These are phyloP conservation scores for Deuterostichococcus epilithicus DNA, from an alignment of 139 green algal species.

Conservation along the genomic window DNA sequence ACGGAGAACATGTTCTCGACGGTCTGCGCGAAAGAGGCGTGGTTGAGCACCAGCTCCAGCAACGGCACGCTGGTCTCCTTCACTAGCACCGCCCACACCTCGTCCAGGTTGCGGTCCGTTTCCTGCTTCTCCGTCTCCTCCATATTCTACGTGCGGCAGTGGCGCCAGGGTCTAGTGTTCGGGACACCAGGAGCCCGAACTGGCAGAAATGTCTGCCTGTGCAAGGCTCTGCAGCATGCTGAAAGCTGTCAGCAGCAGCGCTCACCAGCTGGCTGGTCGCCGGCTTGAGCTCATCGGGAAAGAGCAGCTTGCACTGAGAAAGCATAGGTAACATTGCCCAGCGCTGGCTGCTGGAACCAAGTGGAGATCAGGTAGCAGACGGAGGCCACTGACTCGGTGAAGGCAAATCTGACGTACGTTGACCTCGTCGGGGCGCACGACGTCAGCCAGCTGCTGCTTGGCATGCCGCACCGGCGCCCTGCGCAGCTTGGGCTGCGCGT, in stretches of 20 bases:
- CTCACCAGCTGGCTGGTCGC: conserved; percentile 16
- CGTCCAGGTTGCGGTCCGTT: conserved; percentile 73
- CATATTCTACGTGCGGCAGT: not conserved
- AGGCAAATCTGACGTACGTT: not conserved
- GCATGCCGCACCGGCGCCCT: conserved; percentile 10
- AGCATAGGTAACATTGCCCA: no score
- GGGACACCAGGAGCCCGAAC: not conserved
- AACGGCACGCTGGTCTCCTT: conserved; percentile 4
- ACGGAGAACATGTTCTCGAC: conserved; percentile 86
- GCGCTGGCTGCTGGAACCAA: no score
- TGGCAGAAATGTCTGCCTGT: conserved; percentile 17
- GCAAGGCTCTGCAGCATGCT: no score
- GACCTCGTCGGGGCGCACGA: not conserved
- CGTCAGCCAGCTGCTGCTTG: conserved; percentile 14
- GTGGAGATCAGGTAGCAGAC: no score
- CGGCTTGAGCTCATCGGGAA: conserved; percentile 37
- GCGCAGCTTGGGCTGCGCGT: conserved; percentile 40
- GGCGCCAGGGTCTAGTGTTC: not conserved
- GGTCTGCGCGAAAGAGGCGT: conserved; percentile 70
- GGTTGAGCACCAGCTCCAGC: conserved; percentile 71
- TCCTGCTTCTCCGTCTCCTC: conserved; percentile 49
- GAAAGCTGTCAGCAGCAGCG: no score
- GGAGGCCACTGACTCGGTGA: not conserved
- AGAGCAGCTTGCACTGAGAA: conserved; percentile 27
- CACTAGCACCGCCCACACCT: conserved; percentile 58